Conservation (phyloP, 805 yeast genomes). For the Candida maltosa region DNA sequence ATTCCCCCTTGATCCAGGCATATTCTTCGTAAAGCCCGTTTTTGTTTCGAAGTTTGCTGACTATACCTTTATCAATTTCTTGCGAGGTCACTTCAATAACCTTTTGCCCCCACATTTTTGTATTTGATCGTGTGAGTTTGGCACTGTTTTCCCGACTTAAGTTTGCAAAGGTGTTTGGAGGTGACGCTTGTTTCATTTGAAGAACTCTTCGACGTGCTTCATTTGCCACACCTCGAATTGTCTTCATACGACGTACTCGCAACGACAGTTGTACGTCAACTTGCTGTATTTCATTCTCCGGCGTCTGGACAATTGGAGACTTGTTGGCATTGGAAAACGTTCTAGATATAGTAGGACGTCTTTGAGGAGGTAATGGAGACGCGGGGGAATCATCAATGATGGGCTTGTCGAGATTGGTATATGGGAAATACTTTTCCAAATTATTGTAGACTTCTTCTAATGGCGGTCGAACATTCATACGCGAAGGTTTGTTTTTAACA, state of each 20-base stretch:
- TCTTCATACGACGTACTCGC: conserved; percentile 68
- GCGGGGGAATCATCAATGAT: conserved; percentile 68
- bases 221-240: conserved; percentile 88
- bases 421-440: conserved; percentile 87
- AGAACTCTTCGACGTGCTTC: conserved; percentile 60
- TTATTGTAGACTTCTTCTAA: conserved; percentile 91
- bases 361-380: conserved; percentile 38
- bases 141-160: conserved; percentile 6
- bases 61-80: conserved; percentile 58
- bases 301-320: conserved; percentile 27
- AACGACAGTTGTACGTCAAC: conserved; percentile 14
- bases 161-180: conserved; percentile 8
- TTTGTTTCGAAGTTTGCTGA: conserved; percentile 59
- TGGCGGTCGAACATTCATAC: conserved; percentile 83
- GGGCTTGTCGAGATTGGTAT: conserved; percentile 88
- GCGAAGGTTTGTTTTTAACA: conserved; percentile 10
- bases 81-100: conserved; percentile 86
- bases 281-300: conserved; percentile 3
- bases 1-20: conserved; percentile 97
- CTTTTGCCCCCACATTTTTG: conserved; percentile 97
- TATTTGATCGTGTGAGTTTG: conserved; percentile 62
- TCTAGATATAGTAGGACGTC: conserved; percentile 36
- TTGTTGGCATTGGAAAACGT: conserved; percentile 42
- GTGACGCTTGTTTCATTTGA: conserved; percentile 17
- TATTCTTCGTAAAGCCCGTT: conserved; percentile 75